phyloP scores from a whole-genome alignment of 1,284 basidiomycete genomes.

The Heterobasidion parviporum region DNA sequence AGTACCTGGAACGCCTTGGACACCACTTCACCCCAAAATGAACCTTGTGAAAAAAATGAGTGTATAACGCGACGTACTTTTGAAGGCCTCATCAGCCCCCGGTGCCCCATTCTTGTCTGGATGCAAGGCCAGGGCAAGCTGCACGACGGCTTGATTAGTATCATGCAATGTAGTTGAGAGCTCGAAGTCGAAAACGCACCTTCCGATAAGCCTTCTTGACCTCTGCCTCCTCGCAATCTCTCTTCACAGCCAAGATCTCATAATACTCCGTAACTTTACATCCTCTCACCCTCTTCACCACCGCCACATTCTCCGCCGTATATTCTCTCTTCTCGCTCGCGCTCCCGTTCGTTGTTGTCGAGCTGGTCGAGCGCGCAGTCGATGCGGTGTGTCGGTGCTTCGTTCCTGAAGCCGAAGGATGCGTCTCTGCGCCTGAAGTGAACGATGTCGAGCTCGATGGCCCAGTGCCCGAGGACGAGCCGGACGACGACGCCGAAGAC shows the following conservation, averaged over 20 bases:
- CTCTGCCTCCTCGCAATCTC: conserved; percentile 81
- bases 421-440: conserved; percentile 48
- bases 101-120: conserved; percentile 98
- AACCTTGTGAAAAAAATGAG: conserved; percentile 1
- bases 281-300: conserved; percentile 81
- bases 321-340: conserved; percentile 74
- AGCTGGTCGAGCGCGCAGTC: conserved; percentile 15
- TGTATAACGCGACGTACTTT: conserved; percentile 51
- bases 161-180: neutral
- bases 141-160: neutral
- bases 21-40: conserved; percentile 75
- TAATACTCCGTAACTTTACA: conserved; percentile 94
- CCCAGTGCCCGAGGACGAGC: conserved; percentile 23
- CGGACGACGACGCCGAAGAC: conserved; percentile 26
- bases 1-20: conserved; percentile 96
- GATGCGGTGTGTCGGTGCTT: conserved; percentile 43
- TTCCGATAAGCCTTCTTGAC: conserved; percentile 98
- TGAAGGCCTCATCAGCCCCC: conserved; percentile 98
- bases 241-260: conserved; percentile 82
- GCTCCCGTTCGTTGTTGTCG: conserved; percentile 24
- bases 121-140: conserved; percentile 91
- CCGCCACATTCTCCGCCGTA: conserved; percentile 76
- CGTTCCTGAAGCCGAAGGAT: conserved; percentile 60
- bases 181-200: conserved; percentile 35
- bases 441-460: conserved; percentile 22